Percentiles rank a stretch among this genome's conserved stretches.
Evolutionary conservation across 192 early-diverging fungal genomes (phyloP).

Genomic region (Coemansia sp.): DNA sequence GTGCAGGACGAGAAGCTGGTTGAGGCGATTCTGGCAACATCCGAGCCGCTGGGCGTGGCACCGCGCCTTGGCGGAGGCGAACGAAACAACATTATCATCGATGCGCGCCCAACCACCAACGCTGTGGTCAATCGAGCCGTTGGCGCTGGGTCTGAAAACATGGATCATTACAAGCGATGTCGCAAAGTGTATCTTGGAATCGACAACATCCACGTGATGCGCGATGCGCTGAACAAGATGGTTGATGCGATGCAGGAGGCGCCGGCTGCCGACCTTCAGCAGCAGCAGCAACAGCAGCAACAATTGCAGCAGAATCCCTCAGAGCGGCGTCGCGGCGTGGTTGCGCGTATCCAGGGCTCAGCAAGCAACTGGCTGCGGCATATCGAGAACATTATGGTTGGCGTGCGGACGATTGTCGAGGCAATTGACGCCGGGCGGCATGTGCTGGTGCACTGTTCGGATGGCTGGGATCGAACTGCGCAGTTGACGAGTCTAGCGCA

Average conservation of each 20-base stretch:
- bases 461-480: slow-evolving; percentile 98
- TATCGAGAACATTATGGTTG: slow-evolving; percentile 79
- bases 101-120: slow-evolving; percentile 93
- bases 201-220: slow-evolving; percentile 98
- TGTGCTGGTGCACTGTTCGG: slow-evolving; percentile 96
- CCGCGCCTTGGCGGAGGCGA: slow-evolving; percentile 52
- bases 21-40: slow-evolving; percentile 83
- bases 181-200: slow-evolving; percentile 88
- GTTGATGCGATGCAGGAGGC: slow-evolving; percentile 57
- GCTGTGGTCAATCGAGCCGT: slow-evolving; percentile 89
- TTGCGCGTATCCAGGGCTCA: slow-evolving; percentile 60
- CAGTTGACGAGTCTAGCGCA: slow-evolving; percentile 88
- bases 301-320: neutral
- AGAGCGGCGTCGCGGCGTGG: slow-evolving; percentile 32
- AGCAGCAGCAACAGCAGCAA: too few species aligned
- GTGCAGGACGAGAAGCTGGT: slow-evolving; percentile 97
- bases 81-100: slow-evolving; percentile 84
- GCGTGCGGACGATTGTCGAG: slow-evolving; percentile 75
- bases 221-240: slow-evolving; percentile 82
- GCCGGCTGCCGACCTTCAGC: too few species aligned
- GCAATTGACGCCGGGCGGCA: slow-evolving; percentile 73
- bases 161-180: slow-evolving; percentile 89
- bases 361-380: slow-evolving; percentile 88
- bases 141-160: slow-evolving; percentile 93
- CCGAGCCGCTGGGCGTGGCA: slow-evolving; percentile 43